Evolutionary conservation across 1,284 basidiomycete species (phyloP).

Genomic region (Coniferiporia weirii): DNA sequence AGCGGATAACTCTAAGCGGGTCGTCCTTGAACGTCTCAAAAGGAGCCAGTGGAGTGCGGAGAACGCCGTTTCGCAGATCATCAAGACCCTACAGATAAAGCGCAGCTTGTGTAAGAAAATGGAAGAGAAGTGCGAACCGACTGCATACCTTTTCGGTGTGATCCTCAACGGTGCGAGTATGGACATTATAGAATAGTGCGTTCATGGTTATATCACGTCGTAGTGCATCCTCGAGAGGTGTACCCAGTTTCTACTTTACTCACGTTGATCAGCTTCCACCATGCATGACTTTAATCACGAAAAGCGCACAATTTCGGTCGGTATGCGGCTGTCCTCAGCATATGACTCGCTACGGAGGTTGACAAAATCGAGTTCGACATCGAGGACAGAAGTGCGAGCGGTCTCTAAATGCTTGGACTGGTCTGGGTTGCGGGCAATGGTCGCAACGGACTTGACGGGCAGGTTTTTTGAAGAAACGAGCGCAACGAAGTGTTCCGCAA

Average conservation of each 20-base stretch:
- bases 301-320: slow-evolving; percentile 69
- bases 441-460: slow-evolving; percentile 59
- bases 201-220: slow-evolving; percentile 96
- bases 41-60: slow-evolving; percentile 88
- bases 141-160: slow-evolving; percentile 66
- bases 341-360: slow-evolving; percentile 94
- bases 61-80: slow-evolving; percentile 76
- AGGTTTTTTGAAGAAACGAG: slow-evolving; percentile 61
- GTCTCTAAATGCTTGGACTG: slow-evolving; percentile 99
- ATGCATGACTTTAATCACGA: background rate
- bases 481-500: slow-evolving; percentile 76
- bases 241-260: slow-evolving; percentile 74
- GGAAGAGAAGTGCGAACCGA: too few species aligned
- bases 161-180: slow-evolving; percentile 87
- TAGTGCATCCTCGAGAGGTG: slow-evolving; percentile 87
- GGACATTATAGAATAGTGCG: slow-evolving; percentile 94
- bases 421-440: slow-evolving; percentile 92
- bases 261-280: background rate
- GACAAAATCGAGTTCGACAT: slow-evolving; percentile 89
- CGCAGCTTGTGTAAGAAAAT: background rate
- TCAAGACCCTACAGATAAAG: slow-evolving; percentile 58
- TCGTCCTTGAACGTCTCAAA: slow-evolving; percentile 91
- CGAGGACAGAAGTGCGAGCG: slow-evolving; percentile 83
- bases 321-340: slow-evolving; percentile 83
- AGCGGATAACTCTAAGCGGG: slow-evolving; percentile 87